phyloP scores from a whole-genome alignment of 2,329 filamentous ascomycete genomes.

The Paraconiothyrium brasiliense region DNA sequence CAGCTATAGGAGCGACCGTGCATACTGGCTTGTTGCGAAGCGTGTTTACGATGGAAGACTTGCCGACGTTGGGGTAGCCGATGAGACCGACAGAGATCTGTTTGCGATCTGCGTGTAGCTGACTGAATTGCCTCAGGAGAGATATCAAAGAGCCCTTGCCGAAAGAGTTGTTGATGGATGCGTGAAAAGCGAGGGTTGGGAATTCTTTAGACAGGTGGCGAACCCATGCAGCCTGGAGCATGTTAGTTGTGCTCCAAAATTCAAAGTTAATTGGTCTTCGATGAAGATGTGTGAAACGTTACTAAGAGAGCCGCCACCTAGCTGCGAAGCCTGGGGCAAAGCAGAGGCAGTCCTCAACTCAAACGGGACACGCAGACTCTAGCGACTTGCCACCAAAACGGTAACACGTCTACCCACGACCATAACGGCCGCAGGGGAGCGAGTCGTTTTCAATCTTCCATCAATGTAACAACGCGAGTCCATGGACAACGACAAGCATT shows the following conservation, averaged over 20 bases:
- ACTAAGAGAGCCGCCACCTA: slow-evolving; percentile 95
- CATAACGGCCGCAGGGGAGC: slow-evolving; percentile 70
- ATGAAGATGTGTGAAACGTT: slow-evolving; percentile 85
- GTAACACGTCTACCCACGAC: slow-evolving; percentile 74
- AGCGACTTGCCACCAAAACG: slow-evolving; percentile 89
- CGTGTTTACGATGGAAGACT: slow-evolving; percentile 97
- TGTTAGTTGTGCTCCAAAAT: slow-evolving; percentile 34
- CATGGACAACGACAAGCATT: slow-evolving; percentile 78
- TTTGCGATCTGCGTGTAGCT: slow-evolving; percentile 87
- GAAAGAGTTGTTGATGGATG: slow-evolving; percentile 93
- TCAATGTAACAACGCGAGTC: slow-evolving; percentile 97
- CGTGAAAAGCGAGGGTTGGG: slow-evolving; percentile 93
- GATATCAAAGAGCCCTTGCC: slow-evolving; percentile 95
- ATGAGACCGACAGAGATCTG: slow-evolving; percentile 94
- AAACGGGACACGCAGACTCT: slow-evolving; percentile 84
- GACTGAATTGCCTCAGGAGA: slow-evolving; percentile 90
- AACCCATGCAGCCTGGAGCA: slow-evolving; percentile 86
- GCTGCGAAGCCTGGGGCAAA: slow-evolving; percentile 62
- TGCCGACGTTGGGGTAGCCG: slow-evolving; percentile 92
- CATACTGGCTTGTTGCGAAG: slow-evolving; percentile 93
- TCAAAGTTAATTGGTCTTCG: slow-evolving; percentile 33
- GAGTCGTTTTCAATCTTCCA: slow-evolving; percentile 91
- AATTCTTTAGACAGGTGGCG: slow-evolving; percentile 87
- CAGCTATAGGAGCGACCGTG: slow-evolving; percentile 91
- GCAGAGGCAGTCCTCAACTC: slow-evolving; percentile 93